phyloP scores from a whole-genome alignment of 2,329 filamentous ascomycete species.

The Botryotinia convoluta region DNA sequence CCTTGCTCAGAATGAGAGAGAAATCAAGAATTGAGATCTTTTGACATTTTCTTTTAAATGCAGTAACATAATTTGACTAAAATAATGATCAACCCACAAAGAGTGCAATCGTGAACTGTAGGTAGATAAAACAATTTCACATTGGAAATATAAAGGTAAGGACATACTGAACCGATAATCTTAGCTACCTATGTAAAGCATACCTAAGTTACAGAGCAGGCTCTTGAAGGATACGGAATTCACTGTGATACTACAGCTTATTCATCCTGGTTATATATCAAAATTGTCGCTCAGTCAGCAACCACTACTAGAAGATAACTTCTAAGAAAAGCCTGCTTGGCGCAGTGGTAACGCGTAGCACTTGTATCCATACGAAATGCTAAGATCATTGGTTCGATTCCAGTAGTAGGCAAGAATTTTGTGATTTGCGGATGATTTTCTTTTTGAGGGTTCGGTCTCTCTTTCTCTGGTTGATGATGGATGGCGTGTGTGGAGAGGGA shows the following conservation, averaged over 20 bases:
- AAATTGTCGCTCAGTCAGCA: accelerated
- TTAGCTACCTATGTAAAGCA: too few species aligned
- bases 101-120: too few species aligned
- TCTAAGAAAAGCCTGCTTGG: slow-evolving; percentile 11
- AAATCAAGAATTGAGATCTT: background rate
- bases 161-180: background rate
- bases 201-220: background rate
- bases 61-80: too few species aligned
- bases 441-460: background rate
- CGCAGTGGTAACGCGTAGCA: slow-evolving; percentile 19
- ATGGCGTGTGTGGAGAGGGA: background rate
- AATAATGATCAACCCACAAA: background rate
- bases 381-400: slow-evolving; percentile 20
- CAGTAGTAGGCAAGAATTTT: slow-evolving; percentile 6
- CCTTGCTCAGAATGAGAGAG: background rate
- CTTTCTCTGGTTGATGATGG: background rate
- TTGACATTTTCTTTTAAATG: background rate
- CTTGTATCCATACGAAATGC: background rate
- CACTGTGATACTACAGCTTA: too few species aligned
- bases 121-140: background rate
- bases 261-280: background rate
- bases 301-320: slow-evolving; percentile 1
- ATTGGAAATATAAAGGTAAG: background rate
- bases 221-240: accelerated
- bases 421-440: accelerated